Base-by-base conservation (phyloP, 1,284 basidiomycete species). In the Puccinia triticina region DNA sequence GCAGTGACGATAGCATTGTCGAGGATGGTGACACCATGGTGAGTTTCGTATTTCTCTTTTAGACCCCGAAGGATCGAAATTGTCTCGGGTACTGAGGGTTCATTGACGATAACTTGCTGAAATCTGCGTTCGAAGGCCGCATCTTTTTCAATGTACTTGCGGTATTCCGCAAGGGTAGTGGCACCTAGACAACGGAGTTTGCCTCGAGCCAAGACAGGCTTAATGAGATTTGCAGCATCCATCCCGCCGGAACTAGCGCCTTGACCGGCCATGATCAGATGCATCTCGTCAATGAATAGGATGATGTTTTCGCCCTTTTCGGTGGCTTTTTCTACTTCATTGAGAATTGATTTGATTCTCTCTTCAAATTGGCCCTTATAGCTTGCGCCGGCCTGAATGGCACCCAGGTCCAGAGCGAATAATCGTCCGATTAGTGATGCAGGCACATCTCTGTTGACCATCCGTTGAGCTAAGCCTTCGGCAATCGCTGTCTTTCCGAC, bases 301-400 rank as follows among this genome's bases (percentile, higher is more conserved):
- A 98, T 95, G 85, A 98, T 91, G 34, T 92, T 92, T 2, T 90
- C 91, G 64, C 94, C 95, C 71, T 94, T 91, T 80, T 95, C 92
- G 0, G 92, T 89, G 4, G 93, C 91, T 88, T 97, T 96, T 88
- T 98, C 96, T 83, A 98, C 92, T 88, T 99, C 97, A 87, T 87
- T 86, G 29, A 83, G 77, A 53, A 83, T 94, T 18, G 92, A 89
- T 88, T 98, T 98, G 88, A 98, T 92, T 72, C 96, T 93, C 87
- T 99, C 96, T 88, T 99, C 96, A 88, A 96, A 99, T 88, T 98
- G 95, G 83, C 96, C 96, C 87, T 94, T 95, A 89, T 94, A 96
- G 64, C 84, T 86, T 50, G 95, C 96, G 77, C 96, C 95, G 8
- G 95, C 94, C 93, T 96, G 96, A 83, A 98, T 90, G 0, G 95